Evolutionary conservation across 768 basidiomycete genomes (phyloP).

Genomic region (Tricholoma saponaceum): DNA sequence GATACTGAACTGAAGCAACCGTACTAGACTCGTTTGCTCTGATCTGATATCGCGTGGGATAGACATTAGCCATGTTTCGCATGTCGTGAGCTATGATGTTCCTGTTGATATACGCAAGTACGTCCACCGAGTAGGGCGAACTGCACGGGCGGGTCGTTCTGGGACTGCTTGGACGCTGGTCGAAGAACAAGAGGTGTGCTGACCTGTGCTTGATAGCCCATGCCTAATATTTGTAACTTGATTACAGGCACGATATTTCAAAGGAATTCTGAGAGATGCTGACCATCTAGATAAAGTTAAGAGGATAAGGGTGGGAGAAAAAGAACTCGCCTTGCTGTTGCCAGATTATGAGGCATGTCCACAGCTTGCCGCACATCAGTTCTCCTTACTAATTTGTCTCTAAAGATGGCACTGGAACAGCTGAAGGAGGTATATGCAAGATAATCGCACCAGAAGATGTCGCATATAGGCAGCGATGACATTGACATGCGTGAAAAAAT

Average conservation of each 20-base stretch:
- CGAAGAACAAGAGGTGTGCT: conserved; percentile 82
- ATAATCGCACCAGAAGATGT: conserved; percentile 1
- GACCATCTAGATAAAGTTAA: conserved; percentile 69
- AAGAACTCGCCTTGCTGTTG: conserved; percentile 51
- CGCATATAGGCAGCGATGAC: not conserved
- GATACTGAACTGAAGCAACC: not conserved
- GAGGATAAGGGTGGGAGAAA: conserved; percentile 58
- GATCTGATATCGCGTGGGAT: conserved; percentile 96
- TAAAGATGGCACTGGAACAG: conserved; percentile 34
- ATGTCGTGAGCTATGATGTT: conserved; percentile 93
- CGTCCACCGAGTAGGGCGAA: conserved; percentile 94
- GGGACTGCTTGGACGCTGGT: conserved; percentile 95
- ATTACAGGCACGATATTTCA: conserved; percentile 80
- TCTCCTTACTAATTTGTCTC: not conserved
- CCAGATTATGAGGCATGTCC: conserved; percentile 63
- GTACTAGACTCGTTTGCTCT: conserved; percentile 85
- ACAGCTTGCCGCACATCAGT: not conserved
- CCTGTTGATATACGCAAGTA: conserved; percentile 99
- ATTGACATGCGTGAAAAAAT: not conserved
- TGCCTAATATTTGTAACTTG: not conserved
- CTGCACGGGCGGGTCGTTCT: conserved; percentile 84
- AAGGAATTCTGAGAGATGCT: conserved; percentile 69
- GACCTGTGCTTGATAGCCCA: not conserved
- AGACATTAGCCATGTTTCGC: conserved; percentile 87
- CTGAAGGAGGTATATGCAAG: conserved; percentile 36